Evolutionary conservation across 257 asterid species (phyloP), one percentile per base, ranked within the genome.

Genomic region (Nyctanthes arbortristis): DNA sequence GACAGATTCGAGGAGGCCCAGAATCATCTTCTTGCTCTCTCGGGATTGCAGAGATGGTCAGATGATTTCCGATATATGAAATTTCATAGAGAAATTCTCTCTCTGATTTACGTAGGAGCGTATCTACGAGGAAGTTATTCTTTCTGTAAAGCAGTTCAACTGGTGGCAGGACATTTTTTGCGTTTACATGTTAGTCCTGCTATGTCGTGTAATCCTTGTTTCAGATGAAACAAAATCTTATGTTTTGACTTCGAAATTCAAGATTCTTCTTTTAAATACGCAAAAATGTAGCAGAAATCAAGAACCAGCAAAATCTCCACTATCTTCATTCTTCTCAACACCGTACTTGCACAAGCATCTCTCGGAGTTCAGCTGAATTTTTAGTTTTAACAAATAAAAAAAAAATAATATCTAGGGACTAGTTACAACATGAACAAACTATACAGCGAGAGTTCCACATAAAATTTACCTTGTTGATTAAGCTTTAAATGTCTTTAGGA

Each of bases 1-100:
- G 77, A 69, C 88, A 80, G 75, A 87, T 77, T 49, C 77, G 73
- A 78, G 87, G 84, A 20, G 75, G 45, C 40, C 71, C 80, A 10
- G 54, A 67, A 45, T 37, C 79, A 18, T 74, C 85, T 2, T 82
- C 82, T 10, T 73, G 67, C 67, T 43, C 72, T 28, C 49, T 79
- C 24, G 18, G 78, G 35, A 55, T 56, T 28, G 47, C 67, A 20
- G 75, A 73, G 63, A 56, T 64, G 61, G 74, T 75, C 57, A 56
- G 74, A 64, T 68, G 78, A 75, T 52, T 52, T 22, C 3, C 24
- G 16, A 5, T 52, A 11, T 3, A 22, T 22, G 59, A 49, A 22
- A 22, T 49, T 20, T 3, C 58, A 20, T 39, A 39, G 0, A 29
- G 8, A 0, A 29, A 49, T 14, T 6, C 58, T 22, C 1, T n/a